Conservation (phyloP, 2,329 filamentous ascomycete species). For the Phaeosphaeriaceae sp. region DNA sequence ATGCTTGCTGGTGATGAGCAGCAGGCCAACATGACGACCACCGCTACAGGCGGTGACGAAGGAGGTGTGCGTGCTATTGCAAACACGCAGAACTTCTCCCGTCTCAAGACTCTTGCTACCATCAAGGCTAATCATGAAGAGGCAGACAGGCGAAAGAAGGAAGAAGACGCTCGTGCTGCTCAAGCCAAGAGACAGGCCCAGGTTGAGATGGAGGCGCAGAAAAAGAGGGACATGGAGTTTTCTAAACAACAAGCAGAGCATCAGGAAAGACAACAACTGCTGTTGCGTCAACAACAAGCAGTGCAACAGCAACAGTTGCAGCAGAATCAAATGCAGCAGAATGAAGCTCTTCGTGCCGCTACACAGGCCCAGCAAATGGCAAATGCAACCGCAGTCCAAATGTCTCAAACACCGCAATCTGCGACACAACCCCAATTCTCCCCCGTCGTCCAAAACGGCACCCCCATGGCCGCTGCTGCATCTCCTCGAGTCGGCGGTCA, state of each 20-base stretch:
- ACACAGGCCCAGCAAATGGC: conserved; percentile 42
- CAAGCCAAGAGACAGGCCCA: conserved; percentile 51
- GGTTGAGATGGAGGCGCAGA: conserved; percentile 42
- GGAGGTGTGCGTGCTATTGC: conserved; percentile 63
- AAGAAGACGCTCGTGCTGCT: conserved; percentile 55
- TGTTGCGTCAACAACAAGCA: conserved; percentile 53
- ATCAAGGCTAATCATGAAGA: conserved; percentile 81
- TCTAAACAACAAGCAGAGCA: conserved; percentile 41
- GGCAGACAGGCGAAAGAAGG: conserved; percentile 62
- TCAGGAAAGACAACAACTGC: conserved; percentile 58
- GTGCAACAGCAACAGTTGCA: conserved; percentile 27
- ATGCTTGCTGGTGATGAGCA: conserved; percentile 94
- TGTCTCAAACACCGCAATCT: conserved; percentile 58
- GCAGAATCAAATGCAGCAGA: conserved; percentile 41
- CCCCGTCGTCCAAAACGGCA: conserved; percentile 60
- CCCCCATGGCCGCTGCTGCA: conserved; percentile 53
- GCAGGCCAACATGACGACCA: conserved; percentile 65
- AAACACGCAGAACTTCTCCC: conserved; percentile 87
- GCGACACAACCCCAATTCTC: conserved; percentile 67
- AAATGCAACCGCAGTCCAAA: conserved; percentile 28
- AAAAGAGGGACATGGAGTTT: conserved; percentile 43
- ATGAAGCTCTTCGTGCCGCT: conserved; percentile 46
- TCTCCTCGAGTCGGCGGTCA: conserved; percentile 49
- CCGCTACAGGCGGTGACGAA: conserved; percentile 72
- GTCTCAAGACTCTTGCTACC: conserved; percentile 88